Conservation (phyloP, 129 eudicot genomes). For the Chrysanthemum lavandulifolium region DNA sequence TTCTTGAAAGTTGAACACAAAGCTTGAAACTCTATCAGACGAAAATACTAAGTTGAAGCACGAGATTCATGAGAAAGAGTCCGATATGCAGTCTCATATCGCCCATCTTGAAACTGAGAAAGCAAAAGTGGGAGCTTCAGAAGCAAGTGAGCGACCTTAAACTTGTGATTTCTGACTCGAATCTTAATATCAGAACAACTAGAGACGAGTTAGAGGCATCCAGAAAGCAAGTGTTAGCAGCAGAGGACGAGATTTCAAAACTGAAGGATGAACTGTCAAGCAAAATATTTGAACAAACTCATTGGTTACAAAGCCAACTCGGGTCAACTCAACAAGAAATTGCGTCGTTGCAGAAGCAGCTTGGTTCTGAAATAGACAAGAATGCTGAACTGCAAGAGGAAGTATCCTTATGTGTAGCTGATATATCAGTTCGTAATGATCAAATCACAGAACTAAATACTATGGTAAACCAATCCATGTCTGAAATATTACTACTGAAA, state of each 20-base stretch:
- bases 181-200: constrained; percentile 24
- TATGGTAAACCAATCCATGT: constrained; percentile 28
- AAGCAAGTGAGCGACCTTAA: constrained; percentile 46
- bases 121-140: constrained; percentile 47
- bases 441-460: constrained; percentile 43
- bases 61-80: constrained; percentile 38
- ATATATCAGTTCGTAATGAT: constrained; percentile 38
- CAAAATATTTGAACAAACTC: constrained; percentile 29
- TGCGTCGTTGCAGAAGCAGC: constrained; percentile 36
- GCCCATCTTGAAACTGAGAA: constrained; percentile 46
- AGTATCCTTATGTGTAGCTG: constrained; percentile 28
- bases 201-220: constrained; percentile 38
- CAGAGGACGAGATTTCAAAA: constrained; percentile 38
- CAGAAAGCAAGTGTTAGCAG: constrained; percentile 31
- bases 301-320: constrained; percentile 31
- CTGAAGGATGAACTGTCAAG: constrained; percentile 27
- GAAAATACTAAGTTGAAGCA: constrained; percentile 57
- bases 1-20: constrained; percentile 39
- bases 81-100: constrained; percentile 22
- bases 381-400: constrained; percentile 47
- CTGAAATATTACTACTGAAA: constrained; percentile 39
- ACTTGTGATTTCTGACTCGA: constrained; percentile 30
- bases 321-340: constrained; percentile 30
- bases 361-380: constrained; percentile 43
- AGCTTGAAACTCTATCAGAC: constrained; percentile 44